Base-by-base conservation (phyloP, 306 rosid genomes). In the Lathyrus tuberosus region DNA sequence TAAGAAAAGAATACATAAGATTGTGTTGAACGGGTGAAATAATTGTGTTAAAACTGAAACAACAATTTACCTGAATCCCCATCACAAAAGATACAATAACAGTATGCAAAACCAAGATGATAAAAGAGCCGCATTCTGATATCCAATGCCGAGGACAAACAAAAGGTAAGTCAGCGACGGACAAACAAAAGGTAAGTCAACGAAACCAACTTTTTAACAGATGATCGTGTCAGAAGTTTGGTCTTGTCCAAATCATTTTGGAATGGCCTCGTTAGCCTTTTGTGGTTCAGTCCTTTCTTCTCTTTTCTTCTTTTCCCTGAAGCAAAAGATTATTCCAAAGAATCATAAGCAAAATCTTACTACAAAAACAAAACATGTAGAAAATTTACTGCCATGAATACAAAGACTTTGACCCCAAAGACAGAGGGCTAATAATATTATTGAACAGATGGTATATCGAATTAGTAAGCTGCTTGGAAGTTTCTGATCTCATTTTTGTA, bases 281-380 rank as follows among this genome's bases (percentile, higher is more conserved):
- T 81, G 92, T 33, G 89, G 78, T 80, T 80, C 96, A 31, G 59
- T 10, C 82, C 97, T 86, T 85, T 95, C 97, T 84, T 84, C 95
- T 77, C 84, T 82, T 78, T 95, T 95, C 80, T 89, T 89, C 90
- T 95, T 95, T 88, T 95, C 99, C 87, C 99, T 95, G 90, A 62
- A 73, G 69, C 76, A 80, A 72, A 33, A 72, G 38, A 66, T 79
- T 22, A 75, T 49, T 22, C 56, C 69, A 72, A 54, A 41, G 15
- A 52, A 40, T 74, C 76, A 81, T 22, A 52, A 51, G 5, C 76
- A 81, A 28, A 52, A 57, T 7, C 68, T 67, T 62, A 42, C 47
- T 16, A 3, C 14, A 15, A 35, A 70, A 71, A 43, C 54, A 62
- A 22, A 64, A 59, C 72, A 16, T 63, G 61, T 24, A 73, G 30